These are phyloP conservation scores for Vitrella brassicaformis DNA, from an alignment of 73 alveolate genomes.

Conservation along the genomic window DNA sequence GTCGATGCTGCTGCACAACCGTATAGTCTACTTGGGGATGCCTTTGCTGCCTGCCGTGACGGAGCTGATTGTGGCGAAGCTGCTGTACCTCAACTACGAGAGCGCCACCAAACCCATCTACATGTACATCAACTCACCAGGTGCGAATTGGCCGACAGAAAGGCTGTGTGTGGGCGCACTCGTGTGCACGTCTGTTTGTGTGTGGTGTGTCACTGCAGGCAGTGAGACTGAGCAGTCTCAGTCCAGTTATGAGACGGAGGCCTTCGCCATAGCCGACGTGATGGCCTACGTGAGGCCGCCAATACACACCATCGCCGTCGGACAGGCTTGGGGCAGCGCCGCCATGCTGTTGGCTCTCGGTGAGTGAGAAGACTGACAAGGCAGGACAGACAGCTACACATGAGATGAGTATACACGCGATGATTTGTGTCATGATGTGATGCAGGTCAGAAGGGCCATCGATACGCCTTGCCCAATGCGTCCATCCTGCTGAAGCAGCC, in stretches of 20 bases:
- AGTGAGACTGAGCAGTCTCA: not conserved
- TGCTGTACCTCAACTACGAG: not conserved
- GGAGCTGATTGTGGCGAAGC: not conserved
- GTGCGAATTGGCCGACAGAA: too few relatives aligned
- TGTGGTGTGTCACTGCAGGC: too few relatives aligned
- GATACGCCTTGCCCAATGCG: not conserved
- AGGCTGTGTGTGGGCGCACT: too few relatives aligned
- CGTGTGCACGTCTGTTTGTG: too few relatives aligned
- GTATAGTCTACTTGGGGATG: constrained; percentile 7
- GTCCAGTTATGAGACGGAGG: constrained; percentile 12
- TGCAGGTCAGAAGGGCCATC: not conserved
- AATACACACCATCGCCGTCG: not conserved
- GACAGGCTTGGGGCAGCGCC: not conserved
- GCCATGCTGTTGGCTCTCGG: not conserved
- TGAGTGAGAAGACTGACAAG: too few relatives aligned
- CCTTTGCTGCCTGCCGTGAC: not conserved
- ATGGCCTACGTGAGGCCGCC: constrained; percentile 5
- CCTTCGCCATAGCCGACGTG: constrained; percentile 30
- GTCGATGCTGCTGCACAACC: constrained; percentile 1
- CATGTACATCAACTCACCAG: not conserved
- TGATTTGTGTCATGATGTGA: too few relatives aligned
- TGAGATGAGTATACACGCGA: too few relatives aligned
- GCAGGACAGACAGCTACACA: too few relatives aligned
- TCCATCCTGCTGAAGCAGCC: not conserved
- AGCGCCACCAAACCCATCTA: not conserved